Percentiles rank a stretch among this genome's conserved stretches.
Conservation (phyloP, 202 grass and related monocot species). For the Schoenoplectus triqueter region DNA sequence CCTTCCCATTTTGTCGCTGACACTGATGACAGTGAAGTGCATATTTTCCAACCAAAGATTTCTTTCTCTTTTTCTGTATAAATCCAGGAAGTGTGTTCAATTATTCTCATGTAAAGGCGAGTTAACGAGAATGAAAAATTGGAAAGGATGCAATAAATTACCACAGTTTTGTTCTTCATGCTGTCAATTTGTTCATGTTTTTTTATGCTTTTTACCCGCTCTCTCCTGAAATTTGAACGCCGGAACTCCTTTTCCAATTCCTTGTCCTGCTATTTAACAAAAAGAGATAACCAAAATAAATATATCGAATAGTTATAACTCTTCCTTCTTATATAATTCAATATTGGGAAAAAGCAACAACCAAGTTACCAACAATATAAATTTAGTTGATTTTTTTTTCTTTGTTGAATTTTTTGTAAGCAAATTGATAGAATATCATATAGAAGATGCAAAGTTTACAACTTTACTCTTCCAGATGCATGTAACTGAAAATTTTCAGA, state of each 20-base stretch:
- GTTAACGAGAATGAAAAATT: background rate
- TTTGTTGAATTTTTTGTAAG: background rate
- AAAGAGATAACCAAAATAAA: conserved; percentile 27
- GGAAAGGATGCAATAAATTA: background rate
- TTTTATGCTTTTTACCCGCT: conserved; percentile 25
- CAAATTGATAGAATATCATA: background rate
- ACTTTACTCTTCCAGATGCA: conserved; percentile 14
- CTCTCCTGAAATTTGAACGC: conserved; percentile 16
- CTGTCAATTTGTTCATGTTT: background rate
- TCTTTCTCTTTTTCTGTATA: conserved; percentile 46
- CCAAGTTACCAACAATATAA: background rate
- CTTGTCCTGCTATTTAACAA: conserved; percentile 2
- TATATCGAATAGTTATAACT: background rate
- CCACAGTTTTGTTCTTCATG: conserved; percentile 15
- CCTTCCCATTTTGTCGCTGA: conserved; percentile 60
- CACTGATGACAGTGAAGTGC: conserved; percentile 77
- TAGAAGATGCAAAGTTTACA: background rate
- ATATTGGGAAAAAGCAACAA: background rate
- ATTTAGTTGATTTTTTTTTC: no score
- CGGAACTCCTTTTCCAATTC: conserved; percentile 17
- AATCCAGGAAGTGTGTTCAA: background rate
- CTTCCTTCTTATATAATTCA: background rate
- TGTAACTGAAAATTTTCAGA: background rate
- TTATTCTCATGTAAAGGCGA: background rate
- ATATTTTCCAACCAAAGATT: conserved; percentile 48